Percentiles rank a stretch among this genome's conserved stretches.
Conservation (phyloP, 768 basidiomycete genomes). For the Tephrocybe rancida region DNA sequence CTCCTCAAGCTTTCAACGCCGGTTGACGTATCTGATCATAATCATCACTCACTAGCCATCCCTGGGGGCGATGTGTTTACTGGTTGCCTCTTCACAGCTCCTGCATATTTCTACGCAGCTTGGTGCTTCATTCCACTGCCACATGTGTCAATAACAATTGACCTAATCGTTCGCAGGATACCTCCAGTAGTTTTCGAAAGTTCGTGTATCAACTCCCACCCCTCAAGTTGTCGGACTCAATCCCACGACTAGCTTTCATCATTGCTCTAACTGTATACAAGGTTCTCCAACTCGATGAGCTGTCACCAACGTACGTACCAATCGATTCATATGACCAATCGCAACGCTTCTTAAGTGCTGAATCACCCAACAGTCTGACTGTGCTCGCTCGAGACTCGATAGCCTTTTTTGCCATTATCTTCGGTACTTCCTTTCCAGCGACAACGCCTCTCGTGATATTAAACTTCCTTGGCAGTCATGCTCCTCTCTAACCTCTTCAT, state of each 20-base stretch:
- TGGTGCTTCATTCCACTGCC: slow-evolving; percentile 13
- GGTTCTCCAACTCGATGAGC: slow-evolving; percentile 10
- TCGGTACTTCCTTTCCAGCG: slow-evolving; percentile 9
- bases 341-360: neutral
- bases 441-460: neutral
- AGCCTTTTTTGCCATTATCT: slow-evolving; percentile 22
- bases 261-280: slow-evolving; percentile 21
- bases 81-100: slow-evolving; percentile 19
- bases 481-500: slow-evolving; percentile 22
- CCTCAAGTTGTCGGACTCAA: neutral
- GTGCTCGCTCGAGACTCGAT: slow-evolving; percentile 25
- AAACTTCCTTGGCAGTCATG: too few relatives aligned
- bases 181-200: slow-evolving; percentile 23
- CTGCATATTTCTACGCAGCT: slow-evolving; percentile 17
- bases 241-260: slow-evolving; percentile 13
- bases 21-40: too few relatives aligned
- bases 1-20: neutral
- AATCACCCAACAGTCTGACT: neutral
- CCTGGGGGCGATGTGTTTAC: slow-evolving; percentile 16
- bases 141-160: neutral
- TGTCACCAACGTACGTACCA: slow-evolving; percentile 17
- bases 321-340: neutral
- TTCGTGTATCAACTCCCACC: slow-evolving; percentile 1
- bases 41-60: slow-evolving; percentile 1
- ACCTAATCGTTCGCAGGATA: slow-evolving; percentile 16